Percentiles rank a stretch among this genome's conserved stretches.
phyloP scores from a whole-genome alignment of 768 basidiomycete genomes.

The Boletus sp. region DNA sequence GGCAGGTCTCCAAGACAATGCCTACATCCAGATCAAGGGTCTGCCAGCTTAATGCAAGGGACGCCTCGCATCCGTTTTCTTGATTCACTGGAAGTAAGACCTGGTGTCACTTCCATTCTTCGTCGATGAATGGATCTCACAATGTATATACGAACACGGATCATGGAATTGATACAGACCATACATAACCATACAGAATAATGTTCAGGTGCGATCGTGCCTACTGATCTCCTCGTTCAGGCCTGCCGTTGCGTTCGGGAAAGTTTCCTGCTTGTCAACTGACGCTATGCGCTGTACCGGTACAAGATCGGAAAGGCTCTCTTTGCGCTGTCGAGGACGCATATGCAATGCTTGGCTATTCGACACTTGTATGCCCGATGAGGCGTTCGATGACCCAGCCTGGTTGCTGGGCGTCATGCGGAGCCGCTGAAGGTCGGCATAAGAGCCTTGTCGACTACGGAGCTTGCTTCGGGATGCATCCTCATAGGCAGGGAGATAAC shows the following conservation, averaged over 20 bases:
- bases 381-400: constrained; percentile 7
- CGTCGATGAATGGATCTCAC: constrained; percentile 17
- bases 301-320: constrained; percentile 65
- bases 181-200: constrained; percentile 14
- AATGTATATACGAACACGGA: constrained; percentile 31
- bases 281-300: constrained; percentile 61
- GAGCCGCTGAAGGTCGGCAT: constrained; percentile 77
- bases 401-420: constrained; percentile 37
- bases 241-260: constrained; percentile 61
- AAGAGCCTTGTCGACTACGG: constrained; percentile 68
- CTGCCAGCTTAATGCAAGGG: constrained; percentile 30
- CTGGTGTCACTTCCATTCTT: constrained; percentile 18
- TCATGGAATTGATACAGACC: constrained; percentile 20
- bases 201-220: constrained; percentile 26
- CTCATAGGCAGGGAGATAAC: constrained; percentile 55
- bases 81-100: constrained; percentile 16
- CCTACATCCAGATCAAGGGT: constrained; percentile 41
- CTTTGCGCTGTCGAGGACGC: constrained; percentile 54
- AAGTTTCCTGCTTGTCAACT: constrained; percentile 55
- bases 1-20: constrained; percentile 38
- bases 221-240: constrained; percentile 63
- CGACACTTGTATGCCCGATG: constrained; percentile 16
- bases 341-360: constrained; percentile 46
- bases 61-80: neutral
- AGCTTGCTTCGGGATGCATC: constrained; percentile 43